Evolutionary conservation across 176 grass and related monocot genomes (phyloP), one percentile per base, ranked within the genome.

Genomic region (Phragmites australis): DNA sequence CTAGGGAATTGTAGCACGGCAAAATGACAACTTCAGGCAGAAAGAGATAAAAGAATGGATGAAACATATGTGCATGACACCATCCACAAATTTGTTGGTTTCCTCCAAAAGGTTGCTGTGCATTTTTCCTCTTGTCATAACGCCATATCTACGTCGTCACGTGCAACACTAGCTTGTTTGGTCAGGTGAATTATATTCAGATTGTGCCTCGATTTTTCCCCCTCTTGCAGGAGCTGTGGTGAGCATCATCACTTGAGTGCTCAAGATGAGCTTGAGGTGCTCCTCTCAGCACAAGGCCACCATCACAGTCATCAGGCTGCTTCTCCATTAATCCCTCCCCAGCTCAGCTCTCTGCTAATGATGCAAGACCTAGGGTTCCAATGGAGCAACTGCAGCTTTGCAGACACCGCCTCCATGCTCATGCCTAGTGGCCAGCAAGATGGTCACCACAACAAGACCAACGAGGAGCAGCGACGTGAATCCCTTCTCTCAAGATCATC

Each of bases 361-460:
- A 89, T 90, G 76, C 95, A 93, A 81, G 88, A 98, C 23, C 72
- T 98, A 94, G 95, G 88, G 83, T 86, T 94, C 89, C 92, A 89
- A 79, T 94, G 89, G 92, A 76, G 21, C 77, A 65, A 54, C 75
- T 75, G 64, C 68, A 41, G 49, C 41, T 78, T 46, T 34, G 46
- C 71, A 52, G 85, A 87, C 50, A 61, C 75, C 3, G 39, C 66
- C 3, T 41, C 68, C 56, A 61, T 67, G 50, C 21, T 83, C 32
- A 51, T 81, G 51, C 71, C 23, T 26, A 42, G 44, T 43, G 45
- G 82, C 42, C 81, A 79, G 34, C 60, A 89, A 48, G 72, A 78
- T 42, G 39, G 65, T n/a, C 75, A 18, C 29, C 75, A 18, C 10
- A 87, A 5, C 17, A 91, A 23, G 54, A 61, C 91, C 86, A 89